phyloP scores from a whole-genome alignment of 495 filamentous ascomycete species.

The Penicillium lagena region DNA sequence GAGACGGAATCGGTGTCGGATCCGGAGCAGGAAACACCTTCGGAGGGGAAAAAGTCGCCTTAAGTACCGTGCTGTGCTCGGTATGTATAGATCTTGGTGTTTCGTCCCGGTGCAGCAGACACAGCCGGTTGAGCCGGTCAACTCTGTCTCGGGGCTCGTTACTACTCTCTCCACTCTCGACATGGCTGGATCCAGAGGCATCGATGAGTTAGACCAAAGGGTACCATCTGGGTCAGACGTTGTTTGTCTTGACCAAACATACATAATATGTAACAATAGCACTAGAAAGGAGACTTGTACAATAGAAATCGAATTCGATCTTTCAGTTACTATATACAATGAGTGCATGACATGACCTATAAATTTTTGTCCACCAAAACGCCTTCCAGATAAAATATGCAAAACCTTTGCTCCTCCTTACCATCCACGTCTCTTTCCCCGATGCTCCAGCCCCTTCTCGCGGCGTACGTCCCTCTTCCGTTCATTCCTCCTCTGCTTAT shows the following conservation, averaged over 20 bases:
- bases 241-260: constrained; percentile 1
- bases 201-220: constrained; percentile 5
- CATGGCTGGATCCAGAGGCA: constrained; percentile 22
- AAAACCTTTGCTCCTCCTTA: constrained; percentile 19
- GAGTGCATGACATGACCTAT: too few relatives aligned
- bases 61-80: too few relatives aligned
- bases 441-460: constrained; percentile 63
- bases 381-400: constrained; percentile 22
- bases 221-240: not conserved
- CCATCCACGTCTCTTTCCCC: constrained; percentile 65
- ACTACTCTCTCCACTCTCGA: constrained; percentile 21
- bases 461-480: constrained; percentile 78
- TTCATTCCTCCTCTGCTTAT: constrained; percentile 81
- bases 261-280: constrained; percentile 4
- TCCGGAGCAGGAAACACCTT: not conserved
- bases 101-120: not conserved
- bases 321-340: too few relatives aligned
- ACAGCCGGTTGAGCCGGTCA: constrained; percentile 1
- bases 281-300: not conserved
- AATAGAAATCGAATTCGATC: not conserved
- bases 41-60: too few relatives aligned
- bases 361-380: constrained; percentile 14
- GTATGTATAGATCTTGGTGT: too few relatives aligned
- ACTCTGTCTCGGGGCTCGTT: not conserved
- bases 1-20: constrained; percentile 1